Conservation (phyloP, 139 green algal species). For the Nannochloris sp. region DNA sequence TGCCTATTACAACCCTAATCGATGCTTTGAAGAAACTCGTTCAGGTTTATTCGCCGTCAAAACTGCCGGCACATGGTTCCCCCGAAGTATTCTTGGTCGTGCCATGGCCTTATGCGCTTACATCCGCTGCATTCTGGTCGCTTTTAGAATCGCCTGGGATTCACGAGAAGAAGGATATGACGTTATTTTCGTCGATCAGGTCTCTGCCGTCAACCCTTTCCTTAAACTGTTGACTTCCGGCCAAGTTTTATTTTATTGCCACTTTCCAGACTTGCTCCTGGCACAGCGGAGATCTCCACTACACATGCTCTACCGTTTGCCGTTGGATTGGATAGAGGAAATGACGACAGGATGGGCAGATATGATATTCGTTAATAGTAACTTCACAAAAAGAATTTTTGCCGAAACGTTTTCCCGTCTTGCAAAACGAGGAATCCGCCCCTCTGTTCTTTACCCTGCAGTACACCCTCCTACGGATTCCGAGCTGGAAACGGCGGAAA, state of each 20-base stretch:
- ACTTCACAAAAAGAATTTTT: slow-evolving; percentile 83
- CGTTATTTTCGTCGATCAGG: slow-evolving; percentile 78
- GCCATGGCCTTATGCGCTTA: slow-evolving; percentile 79
- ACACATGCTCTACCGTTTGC: slow-evolving; percentile 44
- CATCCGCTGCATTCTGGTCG: slow-evolving; percentile 67
- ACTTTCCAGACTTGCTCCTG: slow-evolving; percentile 95
- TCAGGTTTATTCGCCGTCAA: slow-evolving; percentile 65
- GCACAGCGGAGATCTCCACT: slow-evolving; percentile 26
- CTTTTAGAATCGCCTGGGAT: slow-evolving; percentile 51
- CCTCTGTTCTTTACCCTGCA: slow-evolving; percentile 82
- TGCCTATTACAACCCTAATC: slow-evolving; percentile 67
- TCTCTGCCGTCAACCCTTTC: slow-evolving; percentile 64
- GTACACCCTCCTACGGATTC: slow-evolving; percentile 49
- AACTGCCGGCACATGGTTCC: slow-evolving; percentile 80
- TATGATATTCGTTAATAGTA: slow-evolving; percentile 85
- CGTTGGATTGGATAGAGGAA: slow-evolving; percentile 82
- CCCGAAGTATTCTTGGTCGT: slow-evolving; percentile 56
- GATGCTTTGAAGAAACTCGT: slow-evolving; percentile 88
- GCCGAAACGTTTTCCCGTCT: slow-evolving; percentile 68
- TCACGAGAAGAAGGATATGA: slow-evolving; percentile 50
- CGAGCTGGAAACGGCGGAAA: slow-evolving; percentile 30
- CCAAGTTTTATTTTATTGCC: slow-evolving; percentile 95
- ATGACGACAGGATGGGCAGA: slow-evolving; percentile 67
- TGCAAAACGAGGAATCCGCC: slow-evolving; percentile 23
- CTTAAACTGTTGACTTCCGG: slow-evolving; percentile 49